These are phyloP conservation scores for Erysiphe pulchra DNA, from an alignment of 2,329 filamentous ascomycete genomes.

Conservation along the genomic window DNA sequence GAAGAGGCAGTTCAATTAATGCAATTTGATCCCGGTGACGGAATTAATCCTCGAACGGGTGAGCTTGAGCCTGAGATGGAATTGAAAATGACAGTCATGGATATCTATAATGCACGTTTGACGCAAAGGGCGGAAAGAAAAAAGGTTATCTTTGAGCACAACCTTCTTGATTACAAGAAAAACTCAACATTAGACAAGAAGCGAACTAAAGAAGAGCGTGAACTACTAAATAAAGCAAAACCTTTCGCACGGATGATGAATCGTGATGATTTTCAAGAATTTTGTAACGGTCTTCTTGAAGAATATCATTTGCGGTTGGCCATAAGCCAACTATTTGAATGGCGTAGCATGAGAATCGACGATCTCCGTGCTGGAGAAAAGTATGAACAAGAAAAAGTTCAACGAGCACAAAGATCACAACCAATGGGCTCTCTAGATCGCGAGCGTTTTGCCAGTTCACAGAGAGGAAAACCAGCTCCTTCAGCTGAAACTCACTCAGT, in stretches of 20 bases:
- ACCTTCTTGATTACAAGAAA: conserved; percentile 76
- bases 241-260: conserved; percentile 97
- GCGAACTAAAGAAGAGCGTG: conserved; percentile 80
- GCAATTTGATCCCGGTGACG: conserved; percentile 92
- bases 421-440: conserved; percentile 68
- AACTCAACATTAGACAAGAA: conserved; percentile 81
- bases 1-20: conserved; percentile 96
- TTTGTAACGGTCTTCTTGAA: conserved; percentile 65
- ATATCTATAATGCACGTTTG: conserved; percentile 84
- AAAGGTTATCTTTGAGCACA: conserved; percentile 90
- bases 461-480: conserved; percentile 36
- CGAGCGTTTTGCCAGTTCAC: conserved; percentile 44
- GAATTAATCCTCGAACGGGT: conserved; percentile 59
- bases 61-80: conserved; percentile 90
- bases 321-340: conserved; percentile 77
- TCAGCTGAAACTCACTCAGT: conserved; percentile 45
- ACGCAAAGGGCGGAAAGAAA: conserved; percentile 84
- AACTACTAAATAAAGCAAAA: conserved; percentile 77
- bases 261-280: conserved; percentile 62
- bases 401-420: conserved; percentile 40
- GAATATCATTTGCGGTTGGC: conserved; percentile 80
- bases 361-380: conserved; percentile 72
- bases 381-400: conserved; percentile 71
- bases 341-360: conserved; percentile 63
- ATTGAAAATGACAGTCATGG: conserved; percentile 91